phyloP scores from a whole-genome alignment of 108 stramenopile genomes.

The Nitzschia palea region DNA sequence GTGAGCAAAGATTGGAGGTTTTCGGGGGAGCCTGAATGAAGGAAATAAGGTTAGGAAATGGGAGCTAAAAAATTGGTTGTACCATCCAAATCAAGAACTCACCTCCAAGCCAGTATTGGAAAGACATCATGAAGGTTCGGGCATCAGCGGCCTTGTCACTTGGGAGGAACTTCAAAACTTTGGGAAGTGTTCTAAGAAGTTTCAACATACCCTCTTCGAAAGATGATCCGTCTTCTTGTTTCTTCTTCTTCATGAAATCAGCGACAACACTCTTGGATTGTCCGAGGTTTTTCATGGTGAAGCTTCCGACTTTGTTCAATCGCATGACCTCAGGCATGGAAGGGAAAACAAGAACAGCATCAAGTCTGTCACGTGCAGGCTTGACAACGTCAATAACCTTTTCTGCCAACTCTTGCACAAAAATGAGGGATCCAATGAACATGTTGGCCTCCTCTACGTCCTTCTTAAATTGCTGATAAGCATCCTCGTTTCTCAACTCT shows the following conservation, averaged over 20 bases:
- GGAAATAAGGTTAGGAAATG: conserved; percentile 1
- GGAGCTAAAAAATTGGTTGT: neutral
- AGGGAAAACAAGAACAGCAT: conserved; percentile 93
- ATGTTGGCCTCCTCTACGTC: conserved; percentile 92
- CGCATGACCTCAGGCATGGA: conserved; percentile 98
- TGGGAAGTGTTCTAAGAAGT: conserved; percentile 93
- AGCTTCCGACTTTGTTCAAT: conserved; percentile 94
- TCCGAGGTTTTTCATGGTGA: conserved; percentile 96
- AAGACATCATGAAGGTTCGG: conserved; percentile 97
- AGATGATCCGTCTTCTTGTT: conserved; percentile 92
- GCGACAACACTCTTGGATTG: conserved; percentile 93
- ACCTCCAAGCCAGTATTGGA: conserved; percentile 97
- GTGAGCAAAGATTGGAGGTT: conserved; percentile 91
- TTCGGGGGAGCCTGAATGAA: conserved; percentile 72
- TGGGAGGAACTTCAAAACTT: conserved; percentile 96
- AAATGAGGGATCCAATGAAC: conserved; percentile 96
- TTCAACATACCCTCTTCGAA: conserved; percentile 98
- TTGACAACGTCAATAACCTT: conserved; percentile 91
- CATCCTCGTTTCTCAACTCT: conserved; percentile 88
- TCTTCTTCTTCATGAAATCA: conserved; percentile 99
- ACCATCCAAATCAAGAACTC: conserved; percentile 35
- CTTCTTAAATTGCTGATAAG: conserved; percentile 89
- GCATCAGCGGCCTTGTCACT: conserved; percentile 97
- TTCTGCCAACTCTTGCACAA: conserved; percentile 97
- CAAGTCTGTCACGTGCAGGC: conserved; percentile 86